phyloP scores from a whole-genome alignment of 2,329 filamentous ascomycete genomes.

The Penicillium italicum region DNA sequence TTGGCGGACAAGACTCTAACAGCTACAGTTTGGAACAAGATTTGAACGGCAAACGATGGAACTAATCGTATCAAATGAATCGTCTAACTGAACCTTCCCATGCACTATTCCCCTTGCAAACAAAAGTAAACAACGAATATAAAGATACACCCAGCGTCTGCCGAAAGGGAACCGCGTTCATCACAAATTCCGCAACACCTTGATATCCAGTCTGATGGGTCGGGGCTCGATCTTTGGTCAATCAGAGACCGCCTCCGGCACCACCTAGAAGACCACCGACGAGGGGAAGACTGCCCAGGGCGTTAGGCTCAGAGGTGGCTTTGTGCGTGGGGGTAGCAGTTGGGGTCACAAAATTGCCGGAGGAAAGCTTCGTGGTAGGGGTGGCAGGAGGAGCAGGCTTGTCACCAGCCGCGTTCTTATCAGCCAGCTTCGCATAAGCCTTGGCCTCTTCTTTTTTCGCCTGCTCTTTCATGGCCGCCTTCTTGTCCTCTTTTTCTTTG shows the following conservation, averaged over 20 bases:
- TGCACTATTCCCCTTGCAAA: not conserved
- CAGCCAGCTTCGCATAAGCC: not conserved
- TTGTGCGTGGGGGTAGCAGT: conserved; percentile 15
- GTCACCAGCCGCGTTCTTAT: not conserved
- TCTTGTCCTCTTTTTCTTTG: conserved; percentile 2
- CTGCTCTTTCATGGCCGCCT: conserved; percentile 10
- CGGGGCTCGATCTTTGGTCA: not conserved
- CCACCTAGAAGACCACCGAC: conserved; percentile 23
- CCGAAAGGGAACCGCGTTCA: not conserved
- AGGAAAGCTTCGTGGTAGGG: conserved; percentile 12
- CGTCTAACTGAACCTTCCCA: not conserved
- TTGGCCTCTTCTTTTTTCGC: conserved; percentile 5
- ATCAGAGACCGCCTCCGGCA: conserved; percentile 15
- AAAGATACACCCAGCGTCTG: not conserved
- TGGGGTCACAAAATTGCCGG: conserved; percentile 22
- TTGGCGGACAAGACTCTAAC: not conserved
- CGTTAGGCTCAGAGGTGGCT: conserved; percentile 16
- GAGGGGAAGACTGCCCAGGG: conserved; percentile 22
- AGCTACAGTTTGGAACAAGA: not conserved
- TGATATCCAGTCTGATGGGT: no score
- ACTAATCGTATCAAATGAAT: not conserved
- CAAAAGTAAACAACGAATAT: not conserved
- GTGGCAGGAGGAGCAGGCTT: conserved; percentile 9
- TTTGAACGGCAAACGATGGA: not conserved
- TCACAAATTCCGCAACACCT: not conserved